Percentiles rank a stretch among this genome's conserved stretches.
These are phyloP conservation scores for Erysimum cheiri DNA, from an alignment of 441 rosid species.

Conservation along the genomic window DNA sequence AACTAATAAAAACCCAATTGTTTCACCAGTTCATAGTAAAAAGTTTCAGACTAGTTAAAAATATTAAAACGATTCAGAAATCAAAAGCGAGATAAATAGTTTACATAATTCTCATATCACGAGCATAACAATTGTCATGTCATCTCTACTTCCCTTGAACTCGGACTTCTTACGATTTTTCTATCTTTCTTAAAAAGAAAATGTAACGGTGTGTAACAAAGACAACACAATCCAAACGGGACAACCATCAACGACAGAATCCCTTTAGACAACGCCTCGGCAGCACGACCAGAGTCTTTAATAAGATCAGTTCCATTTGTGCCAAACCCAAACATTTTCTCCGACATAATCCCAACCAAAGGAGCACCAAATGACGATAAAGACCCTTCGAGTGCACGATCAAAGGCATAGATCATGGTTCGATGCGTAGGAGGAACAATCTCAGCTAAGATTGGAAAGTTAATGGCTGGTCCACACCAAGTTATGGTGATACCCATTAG, in stretches of 20 bases:
- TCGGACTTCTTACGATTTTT: slow-evolving; percentile 56
- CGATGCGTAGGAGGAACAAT: slow-evolving; percentile 85
- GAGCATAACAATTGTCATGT: slow-evolving; percentile 24
- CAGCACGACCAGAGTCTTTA: slow-evolving; percentile 59
- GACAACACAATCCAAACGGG: slow-evolving; percentile 82
- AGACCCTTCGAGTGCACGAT: slow-evolving; percentile 84
- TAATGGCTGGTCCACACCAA: slow-evolving; percentile 85
- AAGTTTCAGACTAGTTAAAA: too few relatives aligned
- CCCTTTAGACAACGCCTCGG: slow-evolving; percentile 83
- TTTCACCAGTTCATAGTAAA: neutral
- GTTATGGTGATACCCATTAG: slow-evolving; percentile 85
- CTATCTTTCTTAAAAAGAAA: slow-evolving; percentile 64
- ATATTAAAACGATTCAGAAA: too few relatives aligned
- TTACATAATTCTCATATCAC: too few relatives aligned
- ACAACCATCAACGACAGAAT: slow-evolving; percentile 87
- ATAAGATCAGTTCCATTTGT: slow-evolving; percentile 64
- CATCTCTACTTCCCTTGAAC: slow-evolving; percentile 62
- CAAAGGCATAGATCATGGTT: slow-evolving; percentile 95
- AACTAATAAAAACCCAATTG: neutral
- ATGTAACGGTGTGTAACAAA: slow-evolving; percentile 85
- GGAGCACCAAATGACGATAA: slow-evolving; percentile 95
- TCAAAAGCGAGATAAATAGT: too few relatives aligned
- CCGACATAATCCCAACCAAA: slow-evolving; percentile 87
- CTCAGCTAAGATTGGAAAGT: slow-evolving; percentile 92
- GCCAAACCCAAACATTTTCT: slow-evolving; percentile 77